A percentile compares a stretch with the other conserved stretches of the same genome.
phyloP scores from a whole-genome alignment of 352 stramenopile species.

The Pythium folliculosum region DNA sequence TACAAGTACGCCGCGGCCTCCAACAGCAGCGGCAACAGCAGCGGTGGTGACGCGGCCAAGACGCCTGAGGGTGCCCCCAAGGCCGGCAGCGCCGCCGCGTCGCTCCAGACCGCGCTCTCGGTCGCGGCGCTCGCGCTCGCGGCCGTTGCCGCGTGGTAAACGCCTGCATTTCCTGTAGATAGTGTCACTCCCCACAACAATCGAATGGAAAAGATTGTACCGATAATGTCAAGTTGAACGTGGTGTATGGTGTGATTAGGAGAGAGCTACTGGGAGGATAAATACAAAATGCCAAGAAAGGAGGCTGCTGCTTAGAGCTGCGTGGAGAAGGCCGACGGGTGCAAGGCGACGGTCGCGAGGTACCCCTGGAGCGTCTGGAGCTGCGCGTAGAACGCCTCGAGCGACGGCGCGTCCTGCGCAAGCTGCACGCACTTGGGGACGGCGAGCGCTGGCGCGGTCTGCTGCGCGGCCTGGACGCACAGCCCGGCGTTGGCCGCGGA shows the following conservation, averaged over 20 bases:
- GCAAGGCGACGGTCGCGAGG: constrained; percentile 33
- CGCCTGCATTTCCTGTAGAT: constrained; percentile 1
- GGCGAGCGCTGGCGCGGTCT: constrained; percentile 28
- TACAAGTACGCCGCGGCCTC: constrained; percentile 4
- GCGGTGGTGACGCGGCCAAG: background rate
- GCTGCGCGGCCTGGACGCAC: constrained; percentile 39
- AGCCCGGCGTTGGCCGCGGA: constrained; percentile 28
- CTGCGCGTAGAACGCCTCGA: constrained; percentile 67
- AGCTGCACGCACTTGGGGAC: constrained; percentile 45
- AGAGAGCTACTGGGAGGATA: no score
- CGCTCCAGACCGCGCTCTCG: constrained; percentile 11
- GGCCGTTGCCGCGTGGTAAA: constrained; percentile 19
- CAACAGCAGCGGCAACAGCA: no score
- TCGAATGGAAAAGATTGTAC: constrained; percentile 11
- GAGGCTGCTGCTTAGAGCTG: constrained; percentile 20
- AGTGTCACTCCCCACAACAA: background rate
- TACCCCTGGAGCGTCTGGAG: constrained; percentile 57
- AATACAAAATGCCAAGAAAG: constrained; percentile 11
- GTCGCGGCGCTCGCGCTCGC: constrained; percentile 3
- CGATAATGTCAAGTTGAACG: no score
- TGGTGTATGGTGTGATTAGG: no score
- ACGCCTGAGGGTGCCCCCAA: background rate
- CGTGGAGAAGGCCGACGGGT: constrained; percentile 45
- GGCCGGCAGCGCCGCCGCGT: constrained; percentile 3
- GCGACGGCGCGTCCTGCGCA: constrained; percentile 23